A percentile compares a stretch with the other conserved stretches of the same genome.
These are phyloP conservation scores for Parastagonospora avenae DNA, from an alignment of 2,329 filamentous ascomycete species.

Conservation along the genomic window DNA sequence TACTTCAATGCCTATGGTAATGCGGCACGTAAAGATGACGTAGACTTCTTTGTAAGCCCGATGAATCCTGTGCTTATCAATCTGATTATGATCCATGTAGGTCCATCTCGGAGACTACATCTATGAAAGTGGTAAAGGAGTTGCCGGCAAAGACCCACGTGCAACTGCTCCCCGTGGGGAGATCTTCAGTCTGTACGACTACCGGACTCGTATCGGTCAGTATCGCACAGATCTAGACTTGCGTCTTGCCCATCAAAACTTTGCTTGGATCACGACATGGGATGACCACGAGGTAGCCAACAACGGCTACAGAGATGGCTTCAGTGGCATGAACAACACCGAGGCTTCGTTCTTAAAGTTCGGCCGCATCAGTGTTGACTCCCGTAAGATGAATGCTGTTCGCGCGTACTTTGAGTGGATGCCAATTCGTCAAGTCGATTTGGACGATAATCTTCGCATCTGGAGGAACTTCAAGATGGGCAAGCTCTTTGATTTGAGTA, in stretches of 20 bases:
- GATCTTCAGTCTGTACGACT: slow-evolving; percentile 51
- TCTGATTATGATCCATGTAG: slow-evolving; percentile 28
- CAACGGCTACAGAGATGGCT: slow-evolving; percentile 45
- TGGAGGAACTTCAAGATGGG: slow-evolving; percentile 49
- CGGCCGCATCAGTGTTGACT: slow-evolving; percentile 49
- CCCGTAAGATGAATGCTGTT: slow-evolving; percentile 54
- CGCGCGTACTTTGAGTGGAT: slow-evolving; percentile 54
- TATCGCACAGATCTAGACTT: slow-evolving; percentile 50
- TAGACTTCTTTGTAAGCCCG: slow-evolving; percentile 62
- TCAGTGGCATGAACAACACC: slow-evolving; percentile 48
- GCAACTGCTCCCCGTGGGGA: slow-evolving; percentile 40
- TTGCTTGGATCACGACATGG: slow-evolving; percentile 52
- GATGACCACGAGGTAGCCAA: slow-evolving; percentile 46
- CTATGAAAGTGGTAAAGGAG: slow-evolving; percentile 46
- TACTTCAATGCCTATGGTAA: slow-evolving; percentile 57
- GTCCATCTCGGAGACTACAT: slow-evolving; percentile 53
- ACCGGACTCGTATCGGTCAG: slow-evolving; percentile 48
- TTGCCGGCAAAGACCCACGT: slow-evolving; percentile 25
- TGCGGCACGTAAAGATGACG: slow-evolving; percentile 46
- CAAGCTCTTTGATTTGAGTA: slow-evolving; percentile 44
- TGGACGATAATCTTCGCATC: slow-evolving; percentile 52
- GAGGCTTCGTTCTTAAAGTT: slow-evolving; percentile 48
- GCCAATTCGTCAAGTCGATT: slow-evolving; percentile 51
- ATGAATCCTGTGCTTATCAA: not conserved
- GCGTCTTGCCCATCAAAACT: slow-evolving; percentile 47